phyloP scores from a whole-genome alignment of 371 early-diverging fungal genomes.

The Chytridium lagenaria region DNA sequence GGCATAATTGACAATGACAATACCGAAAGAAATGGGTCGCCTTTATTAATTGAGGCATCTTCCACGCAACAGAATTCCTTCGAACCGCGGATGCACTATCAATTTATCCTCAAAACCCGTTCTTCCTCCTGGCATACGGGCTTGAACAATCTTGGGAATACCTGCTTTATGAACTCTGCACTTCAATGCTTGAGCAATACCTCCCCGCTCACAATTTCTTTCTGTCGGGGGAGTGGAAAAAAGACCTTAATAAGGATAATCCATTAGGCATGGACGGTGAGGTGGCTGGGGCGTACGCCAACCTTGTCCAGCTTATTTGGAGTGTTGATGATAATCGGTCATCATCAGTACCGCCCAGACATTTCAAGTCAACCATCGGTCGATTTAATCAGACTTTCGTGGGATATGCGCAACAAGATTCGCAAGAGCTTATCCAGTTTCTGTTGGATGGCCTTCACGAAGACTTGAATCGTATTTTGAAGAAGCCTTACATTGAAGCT shows the following conservation, averaged over 20 bases:
- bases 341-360: conserved; percentile 62
- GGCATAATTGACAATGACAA: too few relatives aligned
- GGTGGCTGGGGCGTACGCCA: conserved; percentile 49
- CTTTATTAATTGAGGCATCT: too few relatives aligned
- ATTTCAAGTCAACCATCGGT: conserved; percentile 70
- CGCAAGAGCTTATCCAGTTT: conserved; percentile 63
- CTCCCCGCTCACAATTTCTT: conserved; percentile 69
- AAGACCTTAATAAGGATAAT: conserved; percentile 79
- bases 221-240: conserved; percentile 70
- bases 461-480: conserved; percentile 60
- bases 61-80: too few relatives aligned
- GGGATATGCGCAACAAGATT: conserved; percentile 66
- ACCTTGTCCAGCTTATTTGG: conserved; percentile 51
- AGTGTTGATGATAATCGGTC: conserved; percentile 32
- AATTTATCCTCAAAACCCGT: too few relatives aligned
- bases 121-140: too few relatives aligned
- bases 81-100: too few relatives aligned
- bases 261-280: conserved; percentile 83
- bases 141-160: conserved; percentile 81
- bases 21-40: too few relatives aligned
- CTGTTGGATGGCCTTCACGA: conserved; percentile 67
- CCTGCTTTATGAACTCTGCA: conserved; percentile 88
- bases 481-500: conserved; percentile 78
- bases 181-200: conserved; percentile 81
- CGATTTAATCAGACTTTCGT: conserved; percentile 54